These are phyloP conservation scores for Exserohilum turcica DNA, from an alignment of 2,329 filamentous ascomycete genomes.

Conservation along the genomic window DNA sequence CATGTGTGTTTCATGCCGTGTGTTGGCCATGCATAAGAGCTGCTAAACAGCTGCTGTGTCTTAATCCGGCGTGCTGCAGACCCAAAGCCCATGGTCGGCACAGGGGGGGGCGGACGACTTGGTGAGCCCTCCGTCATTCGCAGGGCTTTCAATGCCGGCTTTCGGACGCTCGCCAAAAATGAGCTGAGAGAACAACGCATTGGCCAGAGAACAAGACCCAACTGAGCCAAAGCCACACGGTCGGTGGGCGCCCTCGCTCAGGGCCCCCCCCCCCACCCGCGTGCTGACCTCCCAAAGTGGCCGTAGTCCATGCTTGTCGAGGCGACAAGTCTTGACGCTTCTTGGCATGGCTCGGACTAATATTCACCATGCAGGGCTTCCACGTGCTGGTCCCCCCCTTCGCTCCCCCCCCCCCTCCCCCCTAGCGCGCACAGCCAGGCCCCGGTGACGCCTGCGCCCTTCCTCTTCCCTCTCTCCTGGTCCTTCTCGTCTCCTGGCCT, in stretches of 20 bases:
- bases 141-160: constrained; percentile 15
- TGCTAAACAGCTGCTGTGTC: constrained; percentile 19
- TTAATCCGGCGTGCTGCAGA: constrained; percentile 17
- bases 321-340: constrained; percentile 4
- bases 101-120: constrained; percentile 19
- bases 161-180: constrained; percentile 13
- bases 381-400: constrained; percentile 30
- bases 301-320: background rate
- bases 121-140: constrained; percentile 17
- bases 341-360: constrained; percentile 14
- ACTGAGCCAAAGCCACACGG: too few relatives aligned
- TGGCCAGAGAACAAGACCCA: constrained; percentile 1
- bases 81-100: constrained; percentile 19
- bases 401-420: too few relatives aligned
- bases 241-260: too few relatives aligned
- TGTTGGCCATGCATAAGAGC: constrained; percentile 20
- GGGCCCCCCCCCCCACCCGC: background rate
- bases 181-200: constrained; percentile 8
- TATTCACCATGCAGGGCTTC: constrained; percentile 25
- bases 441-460: constrained; percentile 5
- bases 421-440: constrained; percentile 14
- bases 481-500: background rate
- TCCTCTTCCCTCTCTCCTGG: constrained; percentile 2
- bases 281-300: background rate
- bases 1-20: constrained; percentile 21